phyloP scores from a whole-genome alignment of 129 eudicot genomes.

The sunflower (Helianthus annuus) region DNA sequence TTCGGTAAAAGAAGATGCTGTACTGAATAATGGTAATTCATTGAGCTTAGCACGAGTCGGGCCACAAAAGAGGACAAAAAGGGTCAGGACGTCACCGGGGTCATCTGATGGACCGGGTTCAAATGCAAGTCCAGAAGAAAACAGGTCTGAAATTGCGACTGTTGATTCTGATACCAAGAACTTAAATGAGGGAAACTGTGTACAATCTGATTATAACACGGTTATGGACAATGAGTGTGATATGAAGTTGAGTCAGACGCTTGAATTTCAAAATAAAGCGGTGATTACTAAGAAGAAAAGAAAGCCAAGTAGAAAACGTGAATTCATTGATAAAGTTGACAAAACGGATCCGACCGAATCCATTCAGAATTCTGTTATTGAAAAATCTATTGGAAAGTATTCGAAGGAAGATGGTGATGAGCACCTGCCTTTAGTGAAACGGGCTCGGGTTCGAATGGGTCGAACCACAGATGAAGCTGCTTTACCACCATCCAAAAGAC shows the following conservation, averaged over 20 bases:
- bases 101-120: conserved; percentile 43
- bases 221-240: conserved; percentile 41
- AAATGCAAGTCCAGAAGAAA: conserved; percentile 58
- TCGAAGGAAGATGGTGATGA: conserved; percentile 81
- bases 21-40: conserved; percentile 36
- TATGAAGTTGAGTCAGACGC: conserved; percentile 49
- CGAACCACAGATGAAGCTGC: conserved; percentile 72
- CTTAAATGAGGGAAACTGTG: conserved; percentile 51
- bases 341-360: conserved; percentile 32
- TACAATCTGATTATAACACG: conserved; percentile 55
- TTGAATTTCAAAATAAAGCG: conserved; percentile 56
- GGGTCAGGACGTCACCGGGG: conserved; percentile 57
- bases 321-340: conserved; percentile 34
- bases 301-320: conserved; percentile 70
- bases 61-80: conserved; percentile 56
- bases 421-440: conserved; percentile 82
- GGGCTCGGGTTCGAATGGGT: conserved; percentile 97
- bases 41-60: conserved; percentile 42
- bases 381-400: conserved; percentile 26
- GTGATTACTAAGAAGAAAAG: conserved; percentile 73
- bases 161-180: conserved; percentile 57
- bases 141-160: conserved; percentile 56
- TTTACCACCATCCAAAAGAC: conserved; percentile 92
- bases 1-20: conserved; percentile 42
- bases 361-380: conserved; percentile 31